A percentile compares a stretch with the other conserved stretches of the same genome.
Conservation (phyloP, 768 basidiomycete species). For the Phaffia australis region DNA sequence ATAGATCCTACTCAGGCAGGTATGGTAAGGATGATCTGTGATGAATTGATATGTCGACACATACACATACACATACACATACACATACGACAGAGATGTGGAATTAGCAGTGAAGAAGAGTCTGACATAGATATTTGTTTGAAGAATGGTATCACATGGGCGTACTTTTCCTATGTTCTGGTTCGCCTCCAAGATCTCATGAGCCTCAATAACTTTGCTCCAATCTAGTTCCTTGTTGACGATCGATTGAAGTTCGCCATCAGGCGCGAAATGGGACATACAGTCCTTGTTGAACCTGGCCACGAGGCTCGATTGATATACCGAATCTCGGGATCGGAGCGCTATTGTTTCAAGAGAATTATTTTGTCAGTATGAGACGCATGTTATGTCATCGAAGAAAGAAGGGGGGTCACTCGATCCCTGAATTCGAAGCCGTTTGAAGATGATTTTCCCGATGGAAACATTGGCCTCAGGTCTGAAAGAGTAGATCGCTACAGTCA, state of each 20-base stretch:
- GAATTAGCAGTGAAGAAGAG: too few species aligned
- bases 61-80: too few species aligned
- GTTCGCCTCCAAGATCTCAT: conserved; percentile 72
- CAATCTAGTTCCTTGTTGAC: conserved; percentile 64
- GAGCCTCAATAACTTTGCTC: conserved; percentile 67
- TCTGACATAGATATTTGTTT: too few species aligned
- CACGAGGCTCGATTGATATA: conserved; percentile 63
- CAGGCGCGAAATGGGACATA: conserved; percentile 36
- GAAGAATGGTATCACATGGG: too few species aligned
- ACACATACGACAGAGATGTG: too few species aligned
- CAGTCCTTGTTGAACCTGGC: conserved; percentile 31
- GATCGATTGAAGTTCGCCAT: conserved; percentile 57
- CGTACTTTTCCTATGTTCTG: conserved; percentile 46
- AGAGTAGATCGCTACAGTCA: conserved; percentile 21
- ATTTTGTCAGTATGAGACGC: too few species aligned
- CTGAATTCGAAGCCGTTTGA: conserved; percentile 75
- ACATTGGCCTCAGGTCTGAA: neutral
- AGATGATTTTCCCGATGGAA: conserved; percentile 49
- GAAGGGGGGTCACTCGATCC: too few species aligned
- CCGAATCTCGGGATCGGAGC: conserved; percentile 58
- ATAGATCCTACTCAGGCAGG: too few species aligned
- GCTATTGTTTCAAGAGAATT: too few species aligned
- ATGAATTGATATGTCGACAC: too few species aligned
- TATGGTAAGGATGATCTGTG: too few species aligned
- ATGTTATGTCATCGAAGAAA: too few species aligned